Base-by-base conservation (phyloP, 78 protist species). In the Isochrysis galbana region DNA sequence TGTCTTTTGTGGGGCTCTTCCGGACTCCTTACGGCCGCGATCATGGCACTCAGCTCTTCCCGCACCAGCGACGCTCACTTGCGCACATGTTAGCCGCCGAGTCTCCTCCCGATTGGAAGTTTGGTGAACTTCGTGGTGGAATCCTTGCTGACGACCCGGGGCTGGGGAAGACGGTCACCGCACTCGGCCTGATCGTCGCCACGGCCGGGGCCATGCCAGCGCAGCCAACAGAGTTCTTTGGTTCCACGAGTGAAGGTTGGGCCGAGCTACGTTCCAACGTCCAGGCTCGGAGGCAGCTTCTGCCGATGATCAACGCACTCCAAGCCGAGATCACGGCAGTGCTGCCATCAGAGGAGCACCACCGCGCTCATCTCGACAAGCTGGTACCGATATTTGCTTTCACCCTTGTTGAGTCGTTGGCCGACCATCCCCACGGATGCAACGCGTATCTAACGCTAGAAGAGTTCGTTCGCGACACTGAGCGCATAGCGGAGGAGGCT, bases 121-220 rank as follows among this genome's bases (percentile, higher is more conserved):
- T 67, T 26, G 74, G 74, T n/a, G 74, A 3, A n/a, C 4, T 67
- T 3, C 74, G 74, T n/a, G 74, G 74, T n/a, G 74, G 74, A 23
- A 67, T 67, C 32, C 74, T 67, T 11, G 74, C 74, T 2, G 74
- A 67, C 74, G 74, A 67, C 14, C 74, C 74, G 32, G 74, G 74
- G 32, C 74, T 67, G 32, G 74, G 74, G 32, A 67, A 67, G 74
- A 67, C 74, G 55, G 70, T 89, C 36, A 51, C 69, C 80, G 26
- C 55, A 77, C 82, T 89, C 55, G 78, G 80, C 22, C 67, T 89
- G 39, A 19, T 89, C 91, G 39, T 89, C 78, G 5, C 36, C 11
- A 26, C 74, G 38, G 74, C 14, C 74, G 74, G 74, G n/a, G 19
- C 67, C n/a, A 54, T 54, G 67, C 67, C 67, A 22, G 67, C n/a